Conservation (phyloP, 2,329 filamentous ascomycete species). For the Fusarium miscanthi region DNA sequence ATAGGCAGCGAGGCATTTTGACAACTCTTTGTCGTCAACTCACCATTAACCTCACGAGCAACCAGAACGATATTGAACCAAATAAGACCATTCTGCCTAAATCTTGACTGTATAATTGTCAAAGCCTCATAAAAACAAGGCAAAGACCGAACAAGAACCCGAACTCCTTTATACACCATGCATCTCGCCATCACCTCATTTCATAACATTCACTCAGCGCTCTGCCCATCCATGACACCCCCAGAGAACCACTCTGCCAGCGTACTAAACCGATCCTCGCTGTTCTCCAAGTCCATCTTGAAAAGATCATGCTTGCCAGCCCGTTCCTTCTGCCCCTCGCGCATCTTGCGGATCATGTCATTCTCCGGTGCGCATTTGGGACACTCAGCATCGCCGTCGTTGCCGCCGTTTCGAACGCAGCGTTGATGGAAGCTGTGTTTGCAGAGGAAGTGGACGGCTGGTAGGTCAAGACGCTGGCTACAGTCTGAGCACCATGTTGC, state of each 20-base stretch:
- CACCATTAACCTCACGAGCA: not conserved
- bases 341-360: slow-evolving; percentile 87
- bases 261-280: slow-evolving; percentile 87
- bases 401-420: slow-evolving; percentile 71
- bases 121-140: not conserved
- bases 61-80: not conserved
- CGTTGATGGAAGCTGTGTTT: slow-evolving; percentile 97
- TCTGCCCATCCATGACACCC: slow-evolving; percentile 78
- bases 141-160: slow-evolving; percentile 7
- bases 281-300: slow-evolving; percentile 78
- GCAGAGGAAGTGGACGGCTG: slow-evolving; percentile 94
- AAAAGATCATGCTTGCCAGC: slow-evolving; percentile 92
- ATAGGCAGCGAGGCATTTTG: not conserved
- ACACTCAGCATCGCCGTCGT: slow-evolving; percentile 79
- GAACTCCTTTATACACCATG: slow-evolving; percentile 37
- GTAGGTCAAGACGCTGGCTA: slow-evolving; percentile 80
- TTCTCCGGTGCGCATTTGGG: slow-evolving; percentile 87
- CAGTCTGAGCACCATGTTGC: slow-evolving; percentile 89
- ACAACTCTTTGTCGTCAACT: not conserved
- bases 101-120: not conserved
- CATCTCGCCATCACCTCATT: slow-evolving; percentile 1
- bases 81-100: slow-evolving; percentile 9
- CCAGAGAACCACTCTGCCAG: slow-evolving; percentile 95
- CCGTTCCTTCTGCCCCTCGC: slow-evolving; percentile 85
- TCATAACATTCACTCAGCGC: slow-evolving; percentile 43